A percentile compares a stretch with the other conserved stretches of the same genome.
phyloP scores from a whole-genome alignment of 192 early-diverging fungal species.

The Phycomyces nitens region DNA sequence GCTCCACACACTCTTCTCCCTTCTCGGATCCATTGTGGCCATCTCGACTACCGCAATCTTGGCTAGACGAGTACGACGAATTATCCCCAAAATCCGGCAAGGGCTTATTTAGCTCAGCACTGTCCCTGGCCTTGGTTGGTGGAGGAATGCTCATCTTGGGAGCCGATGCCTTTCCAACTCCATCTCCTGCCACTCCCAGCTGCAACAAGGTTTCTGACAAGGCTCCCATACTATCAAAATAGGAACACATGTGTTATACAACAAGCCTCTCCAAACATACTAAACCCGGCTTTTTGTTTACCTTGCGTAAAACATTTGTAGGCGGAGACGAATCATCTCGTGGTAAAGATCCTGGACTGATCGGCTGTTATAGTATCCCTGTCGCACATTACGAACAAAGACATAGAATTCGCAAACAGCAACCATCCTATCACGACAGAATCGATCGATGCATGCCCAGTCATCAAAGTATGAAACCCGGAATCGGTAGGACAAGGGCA shows the following conservation, averaged over 20 bases:
- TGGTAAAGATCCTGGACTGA: conserved; percentile 77
- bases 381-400: conserved; percentile 86
- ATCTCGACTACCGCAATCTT: no score
- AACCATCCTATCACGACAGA: conserved; percentile 90
- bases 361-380: conserved; percentile 77
- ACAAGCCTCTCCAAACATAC: no score
- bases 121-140: background rate
- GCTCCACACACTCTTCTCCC: no score
- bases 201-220: conserved; percentile 13
- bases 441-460: conserved; percentile 75
- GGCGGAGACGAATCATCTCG: conserved; percentile 79
- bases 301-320: conserved; percentile 90
- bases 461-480: conserved; percentile 67
- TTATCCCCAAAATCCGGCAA: no score
- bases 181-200: conserved; percentile 49
- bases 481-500: conserved; percentile 58
- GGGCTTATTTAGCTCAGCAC: no score
- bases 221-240: conserved; percentile 23
- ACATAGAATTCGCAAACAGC: conserved; percentile 94
- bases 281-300: conserved; percentile 9
- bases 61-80: no score
- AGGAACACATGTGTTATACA: background rate
- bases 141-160: conserved; percentile 37
- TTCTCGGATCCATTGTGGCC: no score
- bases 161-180: conserved; percentile 11